Conservation (phyloP, 306 rosid genomes). For the Pyrus betulifolia region DNA sequence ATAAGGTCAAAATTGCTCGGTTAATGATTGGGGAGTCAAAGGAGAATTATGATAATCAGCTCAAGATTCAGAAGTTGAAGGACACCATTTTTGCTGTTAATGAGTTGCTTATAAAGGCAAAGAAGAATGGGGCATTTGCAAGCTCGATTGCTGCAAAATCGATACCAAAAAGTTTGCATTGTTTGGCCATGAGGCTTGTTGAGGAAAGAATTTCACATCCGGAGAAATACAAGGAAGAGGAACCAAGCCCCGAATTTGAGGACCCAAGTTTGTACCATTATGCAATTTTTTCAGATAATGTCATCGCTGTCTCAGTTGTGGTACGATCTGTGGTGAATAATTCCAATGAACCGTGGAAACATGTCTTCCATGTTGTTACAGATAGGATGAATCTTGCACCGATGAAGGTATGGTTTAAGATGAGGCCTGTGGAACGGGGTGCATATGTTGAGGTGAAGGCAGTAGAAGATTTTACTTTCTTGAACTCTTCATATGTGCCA, state of each 20-base stretch:
- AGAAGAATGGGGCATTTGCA: conserved; percentile 84
- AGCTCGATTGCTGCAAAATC: conserved; percentile 91
- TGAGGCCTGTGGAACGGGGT: conserved; percentile 84
- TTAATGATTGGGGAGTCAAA: conserved; percentile 73
- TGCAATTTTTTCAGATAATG: conserved; percentile 91
- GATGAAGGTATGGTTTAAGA: conserved; percentile 98
- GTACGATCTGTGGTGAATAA: conserved; percentile 87
- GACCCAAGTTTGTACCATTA: conserved; percentile 87
- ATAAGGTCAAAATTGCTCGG: conserved; percentile 76
- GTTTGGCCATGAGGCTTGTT: conserved; percentile 92
- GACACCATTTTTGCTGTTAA: conserved; percentile 90
- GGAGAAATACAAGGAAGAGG: conserved; percentile 69
- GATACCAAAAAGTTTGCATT: conserved; percentile 91
- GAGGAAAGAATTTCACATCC: conserved; percentile 84
- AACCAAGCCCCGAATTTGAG: conserved; percentile 70
- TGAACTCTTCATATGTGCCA: conserved; percentile 80
- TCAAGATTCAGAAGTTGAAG: conserved; percentile 96
- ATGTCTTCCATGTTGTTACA: conserved; percentile 85
- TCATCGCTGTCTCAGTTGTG: conserved; percentile 89
- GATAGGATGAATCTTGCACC: conserved; percentile 97
- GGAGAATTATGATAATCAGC: conserved; percentile 90
- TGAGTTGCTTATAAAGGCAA: conserved; percentile 86
- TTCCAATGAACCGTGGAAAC: conserved; percentile 89
- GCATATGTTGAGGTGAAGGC: conserved; percentile 85
- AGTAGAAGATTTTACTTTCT: conserved; percentile 69